Evolutionary conservation across 1,139 yeast species (phyloP).

Genomic region (Pichia sp.): DNA sequence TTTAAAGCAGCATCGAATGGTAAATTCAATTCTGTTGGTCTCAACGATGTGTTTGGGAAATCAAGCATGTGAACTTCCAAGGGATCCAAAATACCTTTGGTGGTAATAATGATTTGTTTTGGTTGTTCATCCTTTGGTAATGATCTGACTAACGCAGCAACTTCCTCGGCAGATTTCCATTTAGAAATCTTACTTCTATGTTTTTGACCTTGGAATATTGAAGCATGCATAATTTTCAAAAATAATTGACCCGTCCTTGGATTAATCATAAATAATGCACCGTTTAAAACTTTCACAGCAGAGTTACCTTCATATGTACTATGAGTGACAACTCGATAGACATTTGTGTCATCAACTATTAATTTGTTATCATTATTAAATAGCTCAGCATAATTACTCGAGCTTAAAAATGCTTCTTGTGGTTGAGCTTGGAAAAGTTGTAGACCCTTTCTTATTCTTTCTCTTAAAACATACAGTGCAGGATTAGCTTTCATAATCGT

Average conservation of each 20-base stretch:
- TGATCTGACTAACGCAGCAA: constrained; percentile 83
- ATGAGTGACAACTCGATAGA: constrained; percentile 89
- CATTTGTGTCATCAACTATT: constrained; percentile 89
- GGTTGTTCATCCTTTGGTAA: constrained; percentile 94
- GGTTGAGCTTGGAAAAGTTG: constrained; percentile 93
- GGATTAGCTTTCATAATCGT: constrained; percentile 96
- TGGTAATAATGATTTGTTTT: constrained; percentile 79
- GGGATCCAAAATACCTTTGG: constrained; percentile 92
- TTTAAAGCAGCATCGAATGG: constrained; percentile 88
- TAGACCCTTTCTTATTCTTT: constrained; percentile 87
- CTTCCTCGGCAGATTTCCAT: constrained; percentile 99
- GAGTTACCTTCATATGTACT: constrained; percentile 90
- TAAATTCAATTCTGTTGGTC: constrained; percentile 82
- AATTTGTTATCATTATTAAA: constrained; percentile 79
- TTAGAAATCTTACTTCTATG: constrained; percentile 90
- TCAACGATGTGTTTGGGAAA: constrained; percentile 84
- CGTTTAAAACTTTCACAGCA: constrained; percentile 90
- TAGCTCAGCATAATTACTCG: constrained; percentile 84
- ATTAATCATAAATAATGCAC: constrained; percentile 83
- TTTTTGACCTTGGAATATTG: constrained; percentile 97
- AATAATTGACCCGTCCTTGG: constrained; percentile 88
- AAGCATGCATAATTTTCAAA: constrained; percentile 83
- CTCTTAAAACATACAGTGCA: constrained; percentile 84
- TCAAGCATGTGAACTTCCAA: constrained; percentile 95
- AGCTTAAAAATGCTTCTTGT: constrained; percentile 84